Base-by-base conservation (phyloP, 192 early-diverging fungal genomes). In the Phycomyces nitens region DNA sequence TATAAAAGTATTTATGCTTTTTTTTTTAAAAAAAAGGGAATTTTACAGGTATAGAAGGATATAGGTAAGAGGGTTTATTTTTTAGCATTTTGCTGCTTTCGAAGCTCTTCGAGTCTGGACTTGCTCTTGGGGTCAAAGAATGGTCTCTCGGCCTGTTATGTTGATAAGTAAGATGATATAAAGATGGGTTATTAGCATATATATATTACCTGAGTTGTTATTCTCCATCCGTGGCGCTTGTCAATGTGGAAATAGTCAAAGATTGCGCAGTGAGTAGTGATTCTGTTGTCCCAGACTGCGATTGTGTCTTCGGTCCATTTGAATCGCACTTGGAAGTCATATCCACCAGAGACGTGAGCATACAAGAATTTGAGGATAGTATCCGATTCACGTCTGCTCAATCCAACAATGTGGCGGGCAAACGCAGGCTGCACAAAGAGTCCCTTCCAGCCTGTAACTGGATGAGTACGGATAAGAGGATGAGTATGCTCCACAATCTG, bases 281-380 rank as follows among this genome's bases (percentile, higher is more conserved):
- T 66, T 53, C 86, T 76, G 74, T 88, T 88, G 61, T 86, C 84
- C 86, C 87, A 88, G 29, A 89, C 79, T 8, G 87, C 87, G 1
- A 88, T 81, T 29, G 71, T 74, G 70, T 86, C 71, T 58, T 83
- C 81, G 40, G 72, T 56, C 85, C 84, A 86, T 10, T 69, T 65
- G 76, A 84, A 81, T 0, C 82, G 71, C 23, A 81, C 84, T 42
- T 83, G 79, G 56, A 80, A 84, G 1, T 86, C 84, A 39, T 50
- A 54, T 5, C 79, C 71, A 44, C 75, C 70, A 18, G 72, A 62
- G 20, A 80, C 75, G 62, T 86, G 79, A 3, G 84, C 70, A 60
- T 73, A 80, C 5, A 89, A 65, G 49, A 77, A 81, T 3, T 88
- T 76, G 56, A 90, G 61, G 9, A 90, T 56, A 18, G 67, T 65